phyloP scores from a whole-genome alignment of 2,329 filamentous ascomycete genomes.

The Juglanconis juglandina region DNA sequence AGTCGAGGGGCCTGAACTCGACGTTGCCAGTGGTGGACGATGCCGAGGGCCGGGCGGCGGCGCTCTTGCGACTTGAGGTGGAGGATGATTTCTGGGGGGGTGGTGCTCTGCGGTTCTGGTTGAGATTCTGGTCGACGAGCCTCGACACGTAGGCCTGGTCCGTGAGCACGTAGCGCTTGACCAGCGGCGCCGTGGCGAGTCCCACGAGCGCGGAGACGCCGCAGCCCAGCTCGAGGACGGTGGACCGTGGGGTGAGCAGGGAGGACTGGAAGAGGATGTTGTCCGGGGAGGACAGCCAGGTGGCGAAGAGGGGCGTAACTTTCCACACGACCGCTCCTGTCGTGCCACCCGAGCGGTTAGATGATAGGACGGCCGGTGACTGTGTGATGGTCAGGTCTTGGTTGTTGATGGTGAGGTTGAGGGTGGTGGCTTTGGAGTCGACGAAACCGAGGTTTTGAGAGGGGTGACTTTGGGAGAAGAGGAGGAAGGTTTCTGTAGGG shows the following conservation, averaged over 20 bases:
- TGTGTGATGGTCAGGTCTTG: constrained; percentile 75
- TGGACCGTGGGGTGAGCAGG: constrained; percentile 52
- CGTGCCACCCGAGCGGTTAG: constrained; percentile 62
- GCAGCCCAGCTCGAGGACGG: constrained; percentile 79
- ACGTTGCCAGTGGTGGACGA: constrained; percentile 36
- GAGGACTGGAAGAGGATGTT: constrained; percentile 59
- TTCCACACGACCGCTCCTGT: constrained; percentile 80
- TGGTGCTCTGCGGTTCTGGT: constrained; percentile 47
- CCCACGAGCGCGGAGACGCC: constrained; percentile 81
- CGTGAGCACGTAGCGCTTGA: constrained; percentile 71
- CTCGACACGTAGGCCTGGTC: constrained; percentile 84
- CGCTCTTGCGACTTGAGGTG: neutral
- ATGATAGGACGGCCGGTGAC: constrained; percentile 77
- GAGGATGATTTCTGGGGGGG: neutral
- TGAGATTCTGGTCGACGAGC: constrained; percentile 72
- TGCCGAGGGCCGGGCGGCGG: neutral
- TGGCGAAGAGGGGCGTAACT: constrained; percentile 77
- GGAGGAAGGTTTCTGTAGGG: constrained; percentile 73
- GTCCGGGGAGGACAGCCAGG: constrained; percentile 65
- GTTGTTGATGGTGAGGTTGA: constrained; percentile 67
- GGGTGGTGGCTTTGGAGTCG: constrained; percentile 60
- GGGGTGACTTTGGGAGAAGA: constrained; percentile 74
- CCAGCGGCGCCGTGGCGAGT: constrained; percentile 58
- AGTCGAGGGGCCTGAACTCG: constrained; percentile 67
- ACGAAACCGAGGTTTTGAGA: constrained; percentile 82